These are phyloP conservation scores for Clonostachys rosea DNA, from an alignment of 2,329 filamentous ascomycete genomes.

Conservation along the genomic window DNA sequence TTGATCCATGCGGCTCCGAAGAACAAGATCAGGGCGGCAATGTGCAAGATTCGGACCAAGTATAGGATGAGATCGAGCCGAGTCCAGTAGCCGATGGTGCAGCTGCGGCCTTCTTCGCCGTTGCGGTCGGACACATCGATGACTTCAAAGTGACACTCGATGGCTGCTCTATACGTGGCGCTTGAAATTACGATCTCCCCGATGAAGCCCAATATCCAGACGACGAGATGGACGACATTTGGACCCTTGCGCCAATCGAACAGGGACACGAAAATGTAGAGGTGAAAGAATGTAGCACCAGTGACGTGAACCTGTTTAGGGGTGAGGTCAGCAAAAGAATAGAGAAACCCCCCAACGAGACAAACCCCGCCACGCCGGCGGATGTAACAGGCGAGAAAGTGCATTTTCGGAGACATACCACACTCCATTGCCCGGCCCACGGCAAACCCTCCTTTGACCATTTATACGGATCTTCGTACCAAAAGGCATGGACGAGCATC, in stretches of 20 bases:
- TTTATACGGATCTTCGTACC: slow-evolving; percentile 27
- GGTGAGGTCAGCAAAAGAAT: slow-evolving; percentile 2
- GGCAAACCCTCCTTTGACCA: slow-evolving; percentile 38
- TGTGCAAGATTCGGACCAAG: slow-evolving; percentile 61
- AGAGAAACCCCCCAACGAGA: too few relatives aligned
- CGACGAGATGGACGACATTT: slow-evolving; percentile 70
- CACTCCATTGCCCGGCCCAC: slow-evolving; percentile 75
- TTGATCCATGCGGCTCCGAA: slow-evolving; percentile 33
- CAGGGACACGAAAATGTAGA: slow-evolving; percentile 80
- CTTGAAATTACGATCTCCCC: slow-evolving; percentile 71
- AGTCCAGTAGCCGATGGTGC: slow-evolving; percentile 26
- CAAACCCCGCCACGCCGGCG: background rate
- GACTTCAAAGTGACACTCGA: slow-evolving; percentile 51
- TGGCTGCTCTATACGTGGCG: slow-evolving; percentile 65
- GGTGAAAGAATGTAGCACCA: slow-evolving; percentile 81
- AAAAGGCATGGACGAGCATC: slow-evolving; percentile 70
- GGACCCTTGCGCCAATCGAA: slow-evolving; percentile 81
- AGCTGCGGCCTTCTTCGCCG: slow-evolving; percentile 16
- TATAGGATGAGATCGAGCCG: slow-evolving; percentile 61
- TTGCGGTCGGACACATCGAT: slow-evolving; percentile 7
- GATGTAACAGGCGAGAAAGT: background rate
- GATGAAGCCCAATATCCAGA: slow-evolving; percentile 71
- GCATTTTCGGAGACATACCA: slow-evolving; percentile 48
- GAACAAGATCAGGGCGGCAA: slow-evolving; percentile 54
- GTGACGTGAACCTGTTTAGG: slow-evolving; percentile 71